Percentiles rank a stretch among this genome's conserved stretches.
Conservation (phyloP, 208 protist genomes). For the Acanthamoeba royreba region DNA sequence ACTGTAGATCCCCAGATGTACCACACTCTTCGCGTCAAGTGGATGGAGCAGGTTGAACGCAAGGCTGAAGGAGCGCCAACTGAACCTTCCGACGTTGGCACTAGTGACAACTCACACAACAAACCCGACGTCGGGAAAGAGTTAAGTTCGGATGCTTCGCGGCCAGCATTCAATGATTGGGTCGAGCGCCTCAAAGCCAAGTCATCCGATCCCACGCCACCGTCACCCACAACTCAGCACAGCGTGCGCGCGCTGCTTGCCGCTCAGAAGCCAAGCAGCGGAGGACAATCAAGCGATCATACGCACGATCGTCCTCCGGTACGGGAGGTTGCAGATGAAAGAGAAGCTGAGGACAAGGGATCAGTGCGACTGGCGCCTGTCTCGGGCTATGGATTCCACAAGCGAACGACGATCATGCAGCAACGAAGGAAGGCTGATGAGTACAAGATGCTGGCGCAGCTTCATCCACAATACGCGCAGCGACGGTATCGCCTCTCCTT, state of each 20-base stretch:
- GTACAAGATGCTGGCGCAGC: neutral
- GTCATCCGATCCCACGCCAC: neutral
- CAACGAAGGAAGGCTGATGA: neutral
- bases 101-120: neutral
- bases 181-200: neutral
- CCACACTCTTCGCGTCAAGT: neutral
- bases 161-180: neutral
- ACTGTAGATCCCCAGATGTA: constrained; percentile 11
- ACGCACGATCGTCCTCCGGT: neutral
- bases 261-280: neutral
- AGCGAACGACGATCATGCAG: neutral
- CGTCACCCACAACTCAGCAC: neutral
- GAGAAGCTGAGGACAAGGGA: neutral
- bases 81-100: neutral
- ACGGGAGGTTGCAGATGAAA: neutral
- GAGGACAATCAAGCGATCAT: neutral
- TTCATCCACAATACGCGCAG: neutral
- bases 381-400: neutral
- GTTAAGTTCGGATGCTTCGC: neutral
- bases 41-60: neutral
- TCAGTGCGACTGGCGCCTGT: neutral
- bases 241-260: neutral
- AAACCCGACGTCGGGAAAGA: neutral
- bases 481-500: neutral
- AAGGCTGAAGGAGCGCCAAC: neutral